Evolutionary conservation across 805 yeast species (phyloP), one percentile per base, ranked within the genome.

Genomic region (Candida xyloterini): DNA sequence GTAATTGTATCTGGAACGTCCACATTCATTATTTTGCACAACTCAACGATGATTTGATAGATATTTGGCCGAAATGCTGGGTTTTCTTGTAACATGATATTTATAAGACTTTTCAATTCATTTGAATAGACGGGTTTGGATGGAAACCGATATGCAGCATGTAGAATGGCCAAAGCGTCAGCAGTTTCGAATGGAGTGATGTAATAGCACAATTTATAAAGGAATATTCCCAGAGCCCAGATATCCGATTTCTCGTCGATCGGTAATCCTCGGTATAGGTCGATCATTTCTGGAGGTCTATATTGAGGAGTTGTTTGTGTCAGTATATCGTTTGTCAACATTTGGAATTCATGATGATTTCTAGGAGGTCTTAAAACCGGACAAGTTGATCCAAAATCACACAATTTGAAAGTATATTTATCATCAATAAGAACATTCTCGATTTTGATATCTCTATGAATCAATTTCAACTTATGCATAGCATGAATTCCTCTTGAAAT

Each of bases 301-400:
- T 91, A 91, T 62, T 93, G 99, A 11, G 96, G 95, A 4, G 99
- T 91, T 0, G 99, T 91, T 57, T 91, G 95, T 47, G 81, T 79
- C 54, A 87, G 76, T 40, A 91, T 79, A 59, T 91, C 96, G 55
- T 86, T 87, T 40, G 86, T 84, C 24, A 90, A 67, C n/a, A 74
- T 57, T 47, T 81, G 85, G 58, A 83, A 83, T 57, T 84, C 91
- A 42, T 77, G 79, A 30, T 75, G 79, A 51, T 79, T 82, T 43
- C 75, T 76, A 2, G 96, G 96, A 2, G 95, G 84, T 14, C 84
- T 66, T 7, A 85, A 59, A 57, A 78, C 76, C 0, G 81, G 73
- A 7, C 86, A 73, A 1, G 93, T 83, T 1, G 96, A 87, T 3
- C 99, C 99, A 64, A 93, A 93, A 65, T 93, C 99, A 56, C 95